Conservation (phyloP, 495 filamentous ascomycete species). For the Penicillium fimorum region DNA sequence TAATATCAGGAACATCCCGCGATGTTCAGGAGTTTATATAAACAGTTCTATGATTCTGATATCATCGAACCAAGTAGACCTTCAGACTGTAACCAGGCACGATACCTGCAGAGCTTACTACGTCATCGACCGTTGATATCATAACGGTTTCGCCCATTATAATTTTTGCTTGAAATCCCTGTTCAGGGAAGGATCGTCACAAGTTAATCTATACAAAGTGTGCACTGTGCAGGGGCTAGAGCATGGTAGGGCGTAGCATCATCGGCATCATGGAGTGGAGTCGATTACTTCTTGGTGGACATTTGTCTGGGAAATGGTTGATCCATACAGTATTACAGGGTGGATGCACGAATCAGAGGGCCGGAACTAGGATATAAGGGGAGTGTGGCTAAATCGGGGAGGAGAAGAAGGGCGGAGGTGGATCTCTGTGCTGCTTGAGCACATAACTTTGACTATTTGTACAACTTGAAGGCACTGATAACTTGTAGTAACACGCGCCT, state of each 20-base stretch:
- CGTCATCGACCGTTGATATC: constrained; percentile 30
- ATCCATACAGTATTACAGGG: constrained; percentile 12
- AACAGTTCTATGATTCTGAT: constrained; percentile 14
- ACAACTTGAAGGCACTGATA: constrained; percentile 2
- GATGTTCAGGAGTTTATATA: constrained; percentile 10
- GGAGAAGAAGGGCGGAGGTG: constrained; percentile 13
- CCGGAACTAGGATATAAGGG: background rate
- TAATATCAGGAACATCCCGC: background rate
- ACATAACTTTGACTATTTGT: background rate
- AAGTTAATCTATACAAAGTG: constrained; percentile 15
- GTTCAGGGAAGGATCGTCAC: constrained; percentile 12
- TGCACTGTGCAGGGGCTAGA: constrained; percentile 15
- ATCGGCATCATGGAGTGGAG: constrained; percentile 10
- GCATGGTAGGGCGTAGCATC: constrained; percentile 7
- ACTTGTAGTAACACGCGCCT: background rate
- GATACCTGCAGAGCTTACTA: constrained; percentile 13
- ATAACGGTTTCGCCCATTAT: background rate
- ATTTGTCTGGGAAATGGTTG: constrained; percentile 11
- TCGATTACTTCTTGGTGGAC: background rate
- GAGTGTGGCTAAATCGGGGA: constrained; percentile 17
- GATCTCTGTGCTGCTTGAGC: constrained; percentile 13
- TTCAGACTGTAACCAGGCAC: constrained; percentile 12
- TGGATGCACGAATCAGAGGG: constrained; percentile 15
- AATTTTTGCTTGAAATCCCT: constrained; percentile 8
- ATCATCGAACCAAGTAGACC: constrained; percentile 12